Evolutionary conservation across 352 stramenopile genomes (phyloP).

Genomic region (Globisporangium recalcitrans): DNA sequence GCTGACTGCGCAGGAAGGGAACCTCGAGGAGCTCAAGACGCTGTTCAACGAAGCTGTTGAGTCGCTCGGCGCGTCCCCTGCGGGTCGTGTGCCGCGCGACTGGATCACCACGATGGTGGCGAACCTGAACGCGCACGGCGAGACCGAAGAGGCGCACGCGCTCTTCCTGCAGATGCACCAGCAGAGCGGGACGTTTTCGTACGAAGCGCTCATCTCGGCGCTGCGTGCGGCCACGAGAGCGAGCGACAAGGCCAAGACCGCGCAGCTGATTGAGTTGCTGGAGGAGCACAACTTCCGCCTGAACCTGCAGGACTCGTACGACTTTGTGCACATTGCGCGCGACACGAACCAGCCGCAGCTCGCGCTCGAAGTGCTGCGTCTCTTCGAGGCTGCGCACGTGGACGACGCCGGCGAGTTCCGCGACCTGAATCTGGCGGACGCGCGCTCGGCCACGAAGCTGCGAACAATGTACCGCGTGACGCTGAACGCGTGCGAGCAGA

Average conservation of each 20-base stretch:
- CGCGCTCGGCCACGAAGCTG: slow-evolving; percentile 35
- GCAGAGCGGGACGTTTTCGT: slow-evolving; percentile 35
- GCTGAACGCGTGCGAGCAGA: slow-evolving; percentile 43
- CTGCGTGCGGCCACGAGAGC: slow-evolving; percentile 29
- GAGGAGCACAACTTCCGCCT: slow-evolving; percentile 39
- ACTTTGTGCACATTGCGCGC: slow-evolving; percentile 45
- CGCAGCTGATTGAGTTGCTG: slow-evolving; percentile 31
- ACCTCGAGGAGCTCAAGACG: slow-evolving; percentile 28
- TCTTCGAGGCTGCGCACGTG: slow-evolving; percentile 50
- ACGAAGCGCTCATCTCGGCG: slow-evolving; percentile 34
- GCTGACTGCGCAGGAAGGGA: slow-evolving; percentile 30
- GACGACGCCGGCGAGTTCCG: slow-evolving; percentile 14
- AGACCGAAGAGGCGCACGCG: slow-evolving; percentile 35
- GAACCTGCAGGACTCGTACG: slow-evolving; percentile 38
- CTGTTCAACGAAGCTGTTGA: slow-evolving; percentile 47
- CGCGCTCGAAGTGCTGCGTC: slow-evolving; percentile 36
- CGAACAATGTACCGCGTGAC: slow-evolving; percentile 53
- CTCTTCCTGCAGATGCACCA: slow-evolving; percentile 35
- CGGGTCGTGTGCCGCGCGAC: slow-evolving; percentile 30
- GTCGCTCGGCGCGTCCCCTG: slow-evolving; percentile 23
- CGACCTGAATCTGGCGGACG: slow-evolving; percentile 4
- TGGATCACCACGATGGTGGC: slow-evolving; percentile 43
- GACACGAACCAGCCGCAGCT: slow-evolving; percentile 33
- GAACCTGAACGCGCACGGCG: slow-evolving; percentile 31
- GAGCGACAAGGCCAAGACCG: slow-evolving; percentile 23